These are phyloP conservation scores for Phaeomoniella chlamydospora DNA, from an alignment of 2,329 filamentous ascomycete genomes.

Conservation along the genomic window DNA sequence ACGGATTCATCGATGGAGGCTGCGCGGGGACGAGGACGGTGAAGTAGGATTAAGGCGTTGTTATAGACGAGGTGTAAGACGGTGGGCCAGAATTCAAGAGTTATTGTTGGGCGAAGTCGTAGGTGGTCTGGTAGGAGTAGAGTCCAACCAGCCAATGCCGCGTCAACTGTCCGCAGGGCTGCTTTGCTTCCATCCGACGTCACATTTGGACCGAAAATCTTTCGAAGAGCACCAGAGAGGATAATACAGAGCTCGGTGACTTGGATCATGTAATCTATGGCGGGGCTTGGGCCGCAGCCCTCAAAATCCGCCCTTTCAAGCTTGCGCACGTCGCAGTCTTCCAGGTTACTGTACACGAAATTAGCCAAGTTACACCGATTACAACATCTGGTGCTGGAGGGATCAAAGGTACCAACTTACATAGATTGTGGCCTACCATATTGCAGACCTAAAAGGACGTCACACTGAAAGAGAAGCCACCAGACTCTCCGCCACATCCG, in stretches of 20 bases:
- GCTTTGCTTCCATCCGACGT: constrained; percentile 24
- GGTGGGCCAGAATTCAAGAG: constrained; percentile 27
- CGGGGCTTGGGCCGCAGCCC: constrained; percentile 27
- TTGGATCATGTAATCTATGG: constrained; percentile 30
- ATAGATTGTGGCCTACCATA: constrained; percentile 34
- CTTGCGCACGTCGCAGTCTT: constrained; percentile 21
- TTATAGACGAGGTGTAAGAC: constrained; percentile 30
- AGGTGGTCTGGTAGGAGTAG: constrained; percentile 24
- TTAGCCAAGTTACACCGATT: constrained; percentile 29
- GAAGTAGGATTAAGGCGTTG: constrained; percentile 29
- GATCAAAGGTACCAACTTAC: no score
- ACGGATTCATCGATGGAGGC: constrained; percentile 28
- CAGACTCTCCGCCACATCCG: constrained; percentile 28
- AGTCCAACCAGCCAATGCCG: constrained; percentile 26
- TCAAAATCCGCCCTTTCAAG: constrained; percentile 31
- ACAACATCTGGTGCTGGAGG: no score
- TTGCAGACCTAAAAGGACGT: constrained; percentile 26
- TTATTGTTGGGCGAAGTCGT: constrained; percentile 20
- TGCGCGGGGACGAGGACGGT: constrained; percentile 27
- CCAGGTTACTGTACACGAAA: constrained; percentile 21
- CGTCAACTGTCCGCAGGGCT: constrained; percentile 24
- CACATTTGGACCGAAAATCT: constrained; percentile 24
- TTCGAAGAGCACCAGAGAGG: constrained; percentile 26
- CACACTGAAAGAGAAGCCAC: constrained; percentile 29
- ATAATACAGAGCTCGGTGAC: constrained; percentile 36